phyloP scores from a whole-genome alignment of 805 yeast species.

The Candida boleticola region DNA sequence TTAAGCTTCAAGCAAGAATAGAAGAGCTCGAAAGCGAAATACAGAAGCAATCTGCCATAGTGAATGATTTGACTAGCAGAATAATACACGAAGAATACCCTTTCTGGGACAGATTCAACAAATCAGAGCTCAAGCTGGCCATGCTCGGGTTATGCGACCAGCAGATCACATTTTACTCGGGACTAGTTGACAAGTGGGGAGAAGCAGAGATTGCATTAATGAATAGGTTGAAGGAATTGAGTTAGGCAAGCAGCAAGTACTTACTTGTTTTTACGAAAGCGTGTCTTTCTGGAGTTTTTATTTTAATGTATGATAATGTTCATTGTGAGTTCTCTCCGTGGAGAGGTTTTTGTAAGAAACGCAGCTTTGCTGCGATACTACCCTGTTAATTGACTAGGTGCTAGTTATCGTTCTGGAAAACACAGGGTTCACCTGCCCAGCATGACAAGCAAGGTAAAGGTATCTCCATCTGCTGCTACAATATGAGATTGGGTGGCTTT shows the following conservation, averaged over 20 bases:
- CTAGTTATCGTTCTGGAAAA: too few relatives aligned
- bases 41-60: conserved; percentile 41
- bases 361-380: too few relatives aligned
- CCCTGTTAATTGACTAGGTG: too few relatives aligned
- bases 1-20: conserved; percentile 41
- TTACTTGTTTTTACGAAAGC: too few relatives aligned
- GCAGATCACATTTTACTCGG: conserved; percentile 70
- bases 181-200: conserved; percentile 69
- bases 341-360: too few relatives aligned
- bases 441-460: too few relatives aligned
- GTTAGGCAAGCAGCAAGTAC: background rate
- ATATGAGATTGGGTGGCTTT: too few relatives aligned
- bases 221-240: conserved; percentile 23
- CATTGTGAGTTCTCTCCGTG: too few relatives aligned
- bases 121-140: conserved; percentile 70
- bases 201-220: conserved; percentile 42
- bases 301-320: too few relatives aligned
- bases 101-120: conserved; percentile 77
- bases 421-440: too few relatives aligned
- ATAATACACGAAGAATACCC: conserved; percentile 51
- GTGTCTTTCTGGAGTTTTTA: too few relatives aligned
- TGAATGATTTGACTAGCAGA: conserved; percentile 44
- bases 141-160: conserved; percentile 72
- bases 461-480: too few relatives aligned
- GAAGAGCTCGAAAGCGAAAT: conserved; percentile 46